These are phyloP conservation scores for Tetradesmus lagerheimii DNA, from an alignment of 139 green algal genomes.

Conservation along the genomic window DNA sequence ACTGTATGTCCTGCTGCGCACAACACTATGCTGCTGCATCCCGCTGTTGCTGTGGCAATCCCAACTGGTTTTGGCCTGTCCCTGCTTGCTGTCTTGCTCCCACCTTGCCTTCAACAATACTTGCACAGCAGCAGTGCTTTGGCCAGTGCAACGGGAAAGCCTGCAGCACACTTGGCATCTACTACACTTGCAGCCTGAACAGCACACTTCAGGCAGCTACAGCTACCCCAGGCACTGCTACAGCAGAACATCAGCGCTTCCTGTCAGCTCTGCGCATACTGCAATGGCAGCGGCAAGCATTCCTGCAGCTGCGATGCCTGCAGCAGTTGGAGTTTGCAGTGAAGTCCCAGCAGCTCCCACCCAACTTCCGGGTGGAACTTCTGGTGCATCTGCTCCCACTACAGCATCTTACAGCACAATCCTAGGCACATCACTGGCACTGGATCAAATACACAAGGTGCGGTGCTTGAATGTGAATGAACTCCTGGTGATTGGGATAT, in stretches of 20 bases:
- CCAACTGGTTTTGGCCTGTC: background rate
- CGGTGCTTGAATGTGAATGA: no score
- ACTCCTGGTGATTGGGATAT: no score
- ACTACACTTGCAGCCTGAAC: background rate
- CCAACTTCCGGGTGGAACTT: background rate
- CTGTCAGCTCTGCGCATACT: no score
- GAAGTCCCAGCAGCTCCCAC: background rate
- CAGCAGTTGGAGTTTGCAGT: background rate
- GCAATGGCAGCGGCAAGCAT: background rate
- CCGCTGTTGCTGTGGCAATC: background rate
- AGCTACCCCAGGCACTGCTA: background rate
- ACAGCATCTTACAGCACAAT: background rate
- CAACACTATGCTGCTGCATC: background rate
- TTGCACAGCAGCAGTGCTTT: background rate
- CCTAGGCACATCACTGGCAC: background rate
- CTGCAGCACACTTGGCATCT: background rate
- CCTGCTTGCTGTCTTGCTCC: background rate
- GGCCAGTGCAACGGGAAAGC: background rate
- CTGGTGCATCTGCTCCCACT: background rate
- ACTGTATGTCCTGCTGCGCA: no score
- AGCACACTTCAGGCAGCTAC: background rate
- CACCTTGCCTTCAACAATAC: background rate
- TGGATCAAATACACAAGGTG: slow-evolving; percentile 1
- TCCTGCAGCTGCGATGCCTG: background rate
- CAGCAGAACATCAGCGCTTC: background rate